These are phyloP conservation scores for Chimonanthus salicifolius DNA, from an alignment of 164 flowering plant species.

Conservation along the genomic window DNA sequence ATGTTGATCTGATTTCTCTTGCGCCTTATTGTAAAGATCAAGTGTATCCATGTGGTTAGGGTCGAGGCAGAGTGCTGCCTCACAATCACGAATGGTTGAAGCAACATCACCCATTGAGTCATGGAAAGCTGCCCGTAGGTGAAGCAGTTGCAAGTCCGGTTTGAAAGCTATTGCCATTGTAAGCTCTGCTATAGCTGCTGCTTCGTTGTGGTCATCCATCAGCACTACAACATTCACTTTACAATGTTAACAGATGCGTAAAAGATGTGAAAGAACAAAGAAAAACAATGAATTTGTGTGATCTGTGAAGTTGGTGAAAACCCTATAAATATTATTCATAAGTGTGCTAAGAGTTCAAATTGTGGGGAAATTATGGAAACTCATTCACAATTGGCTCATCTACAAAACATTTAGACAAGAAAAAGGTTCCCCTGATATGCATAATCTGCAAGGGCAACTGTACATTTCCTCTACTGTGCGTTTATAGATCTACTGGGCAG, in stretches of 20 bases:
- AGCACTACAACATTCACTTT: constrained; percentile 40
- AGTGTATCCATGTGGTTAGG: constrained; percentile 56
- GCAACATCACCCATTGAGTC: constrained; percentile 60
- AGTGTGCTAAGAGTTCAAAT: not conserved
- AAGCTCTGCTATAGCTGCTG: constrained; percentile 79
- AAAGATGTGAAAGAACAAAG: not conserved
- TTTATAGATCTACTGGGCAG: too few relatives aligned
- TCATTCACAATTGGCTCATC: not conserved
- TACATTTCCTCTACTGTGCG: too few relatives aligned
- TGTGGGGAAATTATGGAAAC: not conserved
- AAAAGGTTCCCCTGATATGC: too few relatives aligned
- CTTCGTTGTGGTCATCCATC: constrained; percentile 91
- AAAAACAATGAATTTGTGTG: not conserved
- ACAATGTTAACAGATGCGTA: not conserved
- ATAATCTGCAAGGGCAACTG: too few relatives aligned
- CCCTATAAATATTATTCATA: not conserved
- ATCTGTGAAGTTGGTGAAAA: not conserved
- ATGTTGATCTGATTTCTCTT: not conserved
- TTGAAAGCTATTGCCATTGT: constrained; percentile 70
- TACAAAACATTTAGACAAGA: too few relatives aligned
- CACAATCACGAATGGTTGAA: constrained; percentile 62
- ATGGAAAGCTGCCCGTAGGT: constrained; percentile 86
- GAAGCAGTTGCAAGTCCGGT: constrained; percentile 76
- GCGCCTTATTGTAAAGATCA: constrained; percentile 45
- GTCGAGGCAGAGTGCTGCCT: constrained; percentile 88